These are phyloP conservation scores for Penicillium sp. DNA, from an alignment of 2,329 filamentous ascomycete species.

Conservation along the genomic window DNA sequence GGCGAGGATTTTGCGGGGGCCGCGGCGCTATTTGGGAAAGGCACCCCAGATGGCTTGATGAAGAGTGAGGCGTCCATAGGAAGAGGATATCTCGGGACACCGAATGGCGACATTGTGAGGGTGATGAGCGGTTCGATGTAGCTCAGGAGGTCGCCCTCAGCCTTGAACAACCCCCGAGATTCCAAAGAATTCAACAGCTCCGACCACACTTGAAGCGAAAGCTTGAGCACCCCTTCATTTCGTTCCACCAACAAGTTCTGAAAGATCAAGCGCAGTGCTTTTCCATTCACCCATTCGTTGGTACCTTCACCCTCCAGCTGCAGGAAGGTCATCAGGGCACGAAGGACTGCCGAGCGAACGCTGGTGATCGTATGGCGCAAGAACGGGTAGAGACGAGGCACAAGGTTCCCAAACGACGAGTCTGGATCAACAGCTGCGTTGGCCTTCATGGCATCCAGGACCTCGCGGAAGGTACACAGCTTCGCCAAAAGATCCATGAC, in stretches of 20 bases:
- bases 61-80: constrained; percentile 85
- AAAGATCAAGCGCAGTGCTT: constrained; percentile 77
- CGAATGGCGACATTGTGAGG: constrained; percentile 80
- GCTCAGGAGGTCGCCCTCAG: constrained; percentile 62
- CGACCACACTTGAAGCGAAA: constrained; percentile 80
- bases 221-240: constrained; percentile 69
- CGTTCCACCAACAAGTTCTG: constrained; percentile 92
- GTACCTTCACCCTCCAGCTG: constrained; percentile 70
- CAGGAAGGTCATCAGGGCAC: constrained; percentile 85
- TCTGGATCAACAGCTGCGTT: constrained; percentile 75
- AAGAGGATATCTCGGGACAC: constrained; percentile 79
- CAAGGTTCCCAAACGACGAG: constrained; percentile 82
- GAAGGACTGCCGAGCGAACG: constrained; percentile 83
- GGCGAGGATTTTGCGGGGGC: no score
- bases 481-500: constrained; percentile 98
- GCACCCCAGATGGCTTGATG: constrained; percentile 82
- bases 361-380: constrained; percentile 93
- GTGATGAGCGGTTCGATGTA: constrained; percentile 75
- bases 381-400: constrained; percentile 91
- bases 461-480: constrained; percentile 85
- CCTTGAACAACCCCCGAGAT: constrained; percentile 50
- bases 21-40: constrained; percentile 64
- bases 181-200: constrained; percentile 64
- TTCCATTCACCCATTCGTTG: constrained; percentile 85
- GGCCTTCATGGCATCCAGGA: constrained; percentile 83